Percentiles rank a stretch among this genome's conserved stretches.
These are phyloP conservation scores for Phytopythium litorale DNA, from an alignment of 352 stramenopile species.

Conservation along the genomic window DNA sequence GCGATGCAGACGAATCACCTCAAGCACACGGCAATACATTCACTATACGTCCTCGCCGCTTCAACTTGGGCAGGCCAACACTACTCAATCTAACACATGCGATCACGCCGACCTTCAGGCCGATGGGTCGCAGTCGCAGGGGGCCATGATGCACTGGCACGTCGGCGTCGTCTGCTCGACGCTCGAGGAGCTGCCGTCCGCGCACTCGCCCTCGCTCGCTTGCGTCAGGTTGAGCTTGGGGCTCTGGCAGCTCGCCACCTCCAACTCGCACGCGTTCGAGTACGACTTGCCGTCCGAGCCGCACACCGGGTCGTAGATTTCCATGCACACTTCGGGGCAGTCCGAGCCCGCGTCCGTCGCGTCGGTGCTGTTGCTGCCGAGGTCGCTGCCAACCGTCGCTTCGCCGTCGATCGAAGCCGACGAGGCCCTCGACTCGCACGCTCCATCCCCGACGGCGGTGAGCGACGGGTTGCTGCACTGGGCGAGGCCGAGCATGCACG, in stretches of 20 bases:
- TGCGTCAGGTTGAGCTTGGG: constrained; percentile 20
- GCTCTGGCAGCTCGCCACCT: constrained; percentile 24
- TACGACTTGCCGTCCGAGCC: constrained; percentile 30
- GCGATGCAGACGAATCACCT: too few relatives aligned
- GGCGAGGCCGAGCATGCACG: constrained; percentile 20
- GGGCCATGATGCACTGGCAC: not conserved
- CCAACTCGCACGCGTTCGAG: constrained; percentile 23
- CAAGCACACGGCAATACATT: too few relatives aligned
- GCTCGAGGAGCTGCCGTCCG: not conserved
- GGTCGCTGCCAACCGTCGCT: not conserved
- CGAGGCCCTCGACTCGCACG: constrained; percentile 13
- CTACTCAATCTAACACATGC: too few relatives aligned
- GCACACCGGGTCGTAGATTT: constrained; percentile 22
- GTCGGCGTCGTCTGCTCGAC: not conserved
- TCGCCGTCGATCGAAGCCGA: not conserved
- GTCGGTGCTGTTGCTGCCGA: not conserved
- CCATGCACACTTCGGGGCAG: constrained; percentile 9
- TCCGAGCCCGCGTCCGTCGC: not conserved
- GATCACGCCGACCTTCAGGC: not conserved
- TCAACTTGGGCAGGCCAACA: too few relatives aligned
- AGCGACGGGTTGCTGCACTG: constrained; percentile 24
- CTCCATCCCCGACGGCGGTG: constrained; percentile 12
- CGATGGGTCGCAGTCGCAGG: not conserved
- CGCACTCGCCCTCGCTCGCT: constrained; percentile 19
- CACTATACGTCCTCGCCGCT: too few relatives aligned